Evolutionary conservation across 163 green algal genomes (phyloP).

Genomic region (Scenedesmus sp.): DNA sequence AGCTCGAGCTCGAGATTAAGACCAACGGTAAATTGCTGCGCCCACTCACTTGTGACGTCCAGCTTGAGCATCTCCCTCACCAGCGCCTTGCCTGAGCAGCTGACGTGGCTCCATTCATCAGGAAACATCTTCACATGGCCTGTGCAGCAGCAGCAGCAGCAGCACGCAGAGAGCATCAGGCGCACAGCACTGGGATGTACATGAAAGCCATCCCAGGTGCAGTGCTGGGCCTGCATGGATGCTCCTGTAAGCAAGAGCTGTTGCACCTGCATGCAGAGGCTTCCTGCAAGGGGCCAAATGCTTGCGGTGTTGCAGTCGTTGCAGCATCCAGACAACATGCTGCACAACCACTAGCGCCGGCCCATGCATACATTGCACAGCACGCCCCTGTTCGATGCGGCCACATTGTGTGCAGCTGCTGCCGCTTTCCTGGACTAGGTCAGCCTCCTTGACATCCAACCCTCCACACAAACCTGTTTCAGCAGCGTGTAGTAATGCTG

Average conservation of each 20-base stretch:
- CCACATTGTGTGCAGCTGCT: neutral
- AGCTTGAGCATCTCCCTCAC: conserved; percentile 39
- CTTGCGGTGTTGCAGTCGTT: neutral
- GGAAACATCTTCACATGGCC: conserved; percentile 39
- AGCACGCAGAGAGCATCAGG: neutral
- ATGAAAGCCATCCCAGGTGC: neutral
- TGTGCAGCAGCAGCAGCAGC: neutral
- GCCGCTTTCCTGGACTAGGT: neutral
- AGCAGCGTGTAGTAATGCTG: neutral
- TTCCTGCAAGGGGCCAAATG: neutral
- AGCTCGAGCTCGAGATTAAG: no score
- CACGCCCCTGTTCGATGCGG: no score
- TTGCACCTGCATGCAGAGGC: no score
- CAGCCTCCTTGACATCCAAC: no score
- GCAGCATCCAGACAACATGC: neutral
- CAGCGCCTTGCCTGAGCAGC: conserved; percentile 14
- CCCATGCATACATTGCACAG: no score
- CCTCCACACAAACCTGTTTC: no score
- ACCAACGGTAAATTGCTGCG: neutral
- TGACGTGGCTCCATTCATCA: conserved; percentile 47
- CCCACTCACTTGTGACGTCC: conserved; percentile 26
- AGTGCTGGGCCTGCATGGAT: neutral
- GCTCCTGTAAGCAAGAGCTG: neutral
- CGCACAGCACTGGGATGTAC: neutral
- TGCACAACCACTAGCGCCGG: no score